Conservation (phyloP, 2,329 filamentous ascomycete genomes). For the Fusarium nygamai region DNA sequence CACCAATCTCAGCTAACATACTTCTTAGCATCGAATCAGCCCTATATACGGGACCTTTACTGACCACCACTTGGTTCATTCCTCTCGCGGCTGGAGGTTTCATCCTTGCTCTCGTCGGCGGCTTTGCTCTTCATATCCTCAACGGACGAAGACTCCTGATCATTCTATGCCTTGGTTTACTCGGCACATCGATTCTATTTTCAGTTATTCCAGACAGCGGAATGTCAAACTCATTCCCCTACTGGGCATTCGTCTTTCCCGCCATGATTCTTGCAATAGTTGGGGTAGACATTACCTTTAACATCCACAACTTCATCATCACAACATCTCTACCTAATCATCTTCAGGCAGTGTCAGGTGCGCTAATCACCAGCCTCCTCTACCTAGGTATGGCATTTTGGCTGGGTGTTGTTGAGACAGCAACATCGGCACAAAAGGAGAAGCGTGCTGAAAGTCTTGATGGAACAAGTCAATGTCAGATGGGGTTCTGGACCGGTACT, state of each 20-base stretch:
- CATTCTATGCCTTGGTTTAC: constrained; percentile 68
- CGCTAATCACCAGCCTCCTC: constrained; percentile 65
- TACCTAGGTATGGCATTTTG: constrained; percentile 78
- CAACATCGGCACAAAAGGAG: constrained; percentile 59
- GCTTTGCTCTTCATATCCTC: constrained; percentile 73
- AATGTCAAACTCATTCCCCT: constrained; percentile 48
- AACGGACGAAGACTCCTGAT: constrained; percentile 71
- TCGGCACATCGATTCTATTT: constrained; percentile 69
- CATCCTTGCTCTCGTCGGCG: constrained; percentile 69
- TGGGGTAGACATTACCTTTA: constrained; percentile 80
- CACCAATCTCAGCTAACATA: background rate
- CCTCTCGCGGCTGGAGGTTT: constrained; percentile 76
- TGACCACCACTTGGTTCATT: constrained; percentile 74
- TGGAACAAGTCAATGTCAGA: constrained; percentile 65
- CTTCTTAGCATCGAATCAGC: constrained; percentile 65
- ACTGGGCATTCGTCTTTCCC: constrained; percentile 81
- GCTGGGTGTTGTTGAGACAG: constrained; percentile 76
- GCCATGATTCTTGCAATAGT: constrained; percentile 75
- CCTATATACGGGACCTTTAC: constrained; percentile 67
- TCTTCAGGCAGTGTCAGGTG: constrained; percentile 77
- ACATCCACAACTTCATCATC: constrained; percentile 80
- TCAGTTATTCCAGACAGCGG: constrained; percentile 68
- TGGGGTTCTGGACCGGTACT: constrained; percentile 73
- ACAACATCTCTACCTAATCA: constrained; percentile 74
- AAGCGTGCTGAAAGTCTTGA: constrained; percentile 48